Conservation (phyloP, 805 yeast species). For the Yamadazyma philogaea region DNA sequence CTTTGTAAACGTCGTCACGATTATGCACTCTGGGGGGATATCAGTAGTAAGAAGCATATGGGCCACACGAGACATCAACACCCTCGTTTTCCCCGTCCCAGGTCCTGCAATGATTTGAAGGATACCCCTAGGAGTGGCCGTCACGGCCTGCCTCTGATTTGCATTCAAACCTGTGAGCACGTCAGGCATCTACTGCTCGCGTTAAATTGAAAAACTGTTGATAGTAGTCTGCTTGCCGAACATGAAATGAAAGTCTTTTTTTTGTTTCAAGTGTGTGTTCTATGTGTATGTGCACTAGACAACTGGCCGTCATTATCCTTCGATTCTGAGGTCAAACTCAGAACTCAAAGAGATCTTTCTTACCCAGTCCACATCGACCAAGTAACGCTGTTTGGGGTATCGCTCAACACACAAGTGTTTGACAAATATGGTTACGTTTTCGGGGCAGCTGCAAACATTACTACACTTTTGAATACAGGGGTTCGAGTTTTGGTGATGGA, state of each 20-base stretch:
- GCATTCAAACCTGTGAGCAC: constrained; percentile 28
- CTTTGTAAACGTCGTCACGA: constrained; percentile 90
- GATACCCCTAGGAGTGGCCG: constrained; percentile 33
- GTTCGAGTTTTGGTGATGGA: constrained; percentile 49
- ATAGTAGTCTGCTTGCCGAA: background rate
- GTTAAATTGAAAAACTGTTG: background rate
- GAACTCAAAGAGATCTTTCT: constrained; percentile 38
- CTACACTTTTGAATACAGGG: constrained; percentile 40
- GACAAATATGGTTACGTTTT: constrained; percentile 27
- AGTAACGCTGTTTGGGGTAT: constrained; percentile 29
- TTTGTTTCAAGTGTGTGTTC: background rate
- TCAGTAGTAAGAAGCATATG: constrained; percentile 51
- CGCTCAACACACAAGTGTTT: constrained; percentile 28
- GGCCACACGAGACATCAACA: constrained; percentile 76
- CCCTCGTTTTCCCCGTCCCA: constrained; percentile 77
- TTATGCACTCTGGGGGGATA: constrained; percentile 57
- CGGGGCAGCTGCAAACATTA: constrained; percentile 17
- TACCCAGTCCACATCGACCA: constrained; percentile 31
- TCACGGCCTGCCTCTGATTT: constrained; percentile 44
- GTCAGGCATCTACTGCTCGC: background rate
- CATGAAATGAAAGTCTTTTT: background rate
- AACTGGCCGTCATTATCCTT: constrained; percentile 17
- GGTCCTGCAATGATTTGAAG: constrained; percentile 60
- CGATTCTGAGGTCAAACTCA: constrained; percentile 17
- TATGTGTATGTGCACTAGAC: constrained; percentile 1